A percentile compares a stretch with the other conserved stretches of the same genome.
Conservation (phyloP, 2,329 filamentous ascomycete genomes). For the Fusarium abutilonis region DNA sequence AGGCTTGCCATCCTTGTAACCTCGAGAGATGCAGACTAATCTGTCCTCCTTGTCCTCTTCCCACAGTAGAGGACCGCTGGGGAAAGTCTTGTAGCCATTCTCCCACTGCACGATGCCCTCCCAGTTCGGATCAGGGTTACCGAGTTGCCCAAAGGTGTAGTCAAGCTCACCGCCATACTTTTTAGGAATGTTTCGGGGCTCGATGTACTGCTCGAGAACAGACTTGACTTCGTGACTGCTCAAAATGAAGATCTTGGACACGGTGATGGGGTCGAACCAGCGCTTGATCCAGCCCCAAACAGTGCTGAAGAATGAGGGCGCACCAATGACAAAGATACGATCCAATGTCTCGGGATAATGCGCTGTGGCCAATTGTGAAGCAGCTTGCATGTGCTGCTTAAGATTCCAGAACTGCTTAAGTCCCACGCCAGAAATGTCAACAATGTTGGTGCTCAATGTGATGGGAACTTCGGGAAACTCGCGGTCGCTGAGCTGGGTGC, state of each 20-base stretch:
- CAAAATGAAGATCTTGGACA: conserved; percentile 96
- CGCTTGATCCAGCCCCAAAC: conserved; percentile 96
- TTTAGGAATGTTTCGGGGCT: conserved; percentile 83
- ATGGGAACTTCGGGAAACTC: conserved; percentile 83
- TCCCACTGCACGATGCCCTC: conserved; percentile 62
- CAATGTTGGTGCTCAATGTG: conserved; percentile 92
- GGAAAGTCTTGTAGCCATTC: conserved; percentile 63
- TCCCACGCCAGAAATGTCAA: conserved; percentile 88
- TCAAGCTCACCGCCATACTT: conserved; percentile 89
- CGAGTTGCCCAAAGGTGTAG: conserved; percentile 80
- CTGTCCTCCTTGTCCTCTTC: conserved; percentile 56
- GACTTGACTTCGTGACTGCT: conserved; percentile 75
- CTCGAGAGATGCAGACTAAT: conserved; percentile 65
- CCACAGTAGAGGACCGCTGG: conserved; percentile 68
- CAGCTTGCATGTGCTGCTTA: conserved; percentile 92
- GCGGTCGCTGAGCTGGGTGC: conserved; percentile 77
- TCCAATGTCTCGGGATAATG: conserved; percentile 94
- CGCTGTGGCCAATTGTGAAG: conserved; percentile 85
- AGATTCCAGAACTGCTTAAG: conserved; percentile 97
- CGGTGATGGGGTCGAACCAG: conserved; percentile 94
- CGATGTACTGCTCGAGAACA: conserved; percentile 83
- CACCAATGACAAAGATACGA: conserved; percentile 78
- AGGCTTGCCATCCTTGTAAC: conserved; percentile 57
- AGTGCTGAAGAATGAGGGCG: conserved; percentile 89
- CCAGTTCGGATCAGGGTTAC: conserved; percentile 73